These are phyloP conservation scores for Candida sp. DNA, from an alignment of 1,139 yeast genomes.

Conservation along the genomic window DNA sequence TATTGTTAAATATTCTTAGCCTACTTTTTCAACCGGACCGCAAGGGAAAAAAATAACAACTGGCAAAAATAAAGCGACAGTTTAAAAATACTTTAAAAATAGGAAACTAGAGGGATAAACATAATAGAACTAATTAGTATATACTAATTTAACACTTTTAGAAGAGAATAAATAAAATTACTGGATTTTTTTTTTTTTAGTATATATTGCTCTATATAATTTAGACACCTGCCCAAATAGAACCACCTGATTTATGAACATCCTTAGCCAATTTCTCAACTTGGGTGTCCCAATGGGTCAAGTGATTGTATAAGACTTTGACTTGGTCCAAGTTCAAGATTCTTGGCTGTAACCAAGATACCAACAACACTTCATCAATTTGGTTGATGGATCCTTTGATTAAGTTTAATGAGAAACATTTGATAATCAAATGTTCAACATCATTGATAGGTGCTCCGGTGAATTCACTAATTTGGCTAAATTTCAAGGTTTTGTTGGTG, in stretches of 20 bases:
- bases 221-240: slow-evolving; percentile 35
- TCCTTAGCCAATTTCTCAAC: slow-evolving; percentile 62
- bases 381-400: slow-evolving; percentile 88
- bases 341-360: slow-evolving; percentile 96
- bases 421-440: slow-evolving; percentile 89
- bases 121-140: too few relatives aligned
- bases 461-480: slow-evolving; percentile 65
- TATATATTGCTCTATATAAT: background rate
- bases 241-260: slow-evolving; percentile 35
- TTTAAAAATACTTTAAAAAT: too few relatives aligned
- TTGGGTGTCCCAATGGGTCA: slow-evolving; percentile 73
- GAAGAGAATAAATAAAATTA: too few relatives aligned
- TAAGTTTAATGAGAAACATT: slow-evolving; percentile 80
- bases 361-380: slow-evolving; percentile 70
- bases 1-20: background rate
- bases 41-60: background rate
- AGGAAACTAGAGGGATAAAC: too few relatives aligned
- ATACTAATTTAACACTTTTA: too few relatives aligned
- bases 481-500: slow-evolving; percentile 69
- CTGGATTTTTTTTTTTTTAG: too few relatives aligned
- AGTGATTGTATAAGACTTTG: slow-evolving; percentile 66
- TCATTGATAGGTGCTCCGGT: slow-evolving; percentile 71
- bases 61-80: too few relatives aligned
- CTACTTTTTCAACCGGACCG: background rate
- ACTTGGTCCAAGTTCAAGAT: slow-evolving; percentile 83